Evolutionary conservation across 1,284 basidiomycete species (phyloP).

Genomic region (Ceratobasidium sp.): DNA sequence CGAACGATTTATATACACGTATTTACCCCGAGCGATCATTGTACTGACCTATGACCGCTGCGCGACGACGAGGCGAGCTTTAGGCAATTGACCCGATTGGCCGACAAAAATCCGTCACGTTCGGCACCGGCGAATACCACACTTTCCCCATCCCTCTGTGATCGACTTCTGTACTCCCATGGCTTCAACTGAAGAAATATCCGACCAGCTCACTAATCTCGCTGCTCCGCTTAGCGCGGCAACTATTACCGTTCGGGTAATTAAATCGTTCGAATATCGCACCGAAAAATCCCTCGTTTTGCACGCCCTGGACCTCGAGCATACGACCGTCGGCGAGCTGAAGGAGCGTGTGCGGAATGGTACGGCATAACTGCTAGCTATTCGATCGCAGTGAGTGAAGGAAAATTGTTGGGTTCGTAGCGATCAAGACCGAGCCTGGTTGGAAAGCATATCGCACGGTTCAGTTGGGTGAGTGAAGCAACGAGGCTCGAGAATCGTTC

Average conservation of each 20-base stretch:
- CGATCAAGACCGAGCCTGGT: constrained; percentile 68
- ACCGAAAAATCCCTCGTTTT: constrained; percentile 90
- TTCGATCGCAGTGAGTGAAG: constrained; percentile 36
- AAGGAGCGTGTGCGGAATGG: constrained; percentile 73
- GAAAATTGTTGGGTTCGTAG: constrained; percentile 20
- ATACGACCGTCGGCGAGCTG: constrained; percentile 75
- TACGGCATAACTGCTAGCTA: constrained; percentile 47
- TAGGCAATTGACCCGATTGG: constrained; percentile 37
- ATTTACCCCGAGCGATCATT: neutral
- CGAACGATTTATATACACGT: constrained; percentile 9
- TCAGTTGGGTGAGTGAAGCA: constrained; percentile 62
- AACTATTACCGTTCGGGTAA: constrained; percentile 87
- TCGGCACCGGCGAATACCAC: neutral
- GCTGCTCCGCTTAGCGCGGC: constrained; percentile 72
- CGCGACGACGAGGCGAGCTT: neutral
- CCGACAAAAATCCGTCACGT: constrained; percentile 33
- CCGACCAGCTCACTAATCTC: constrained; percentile 62
- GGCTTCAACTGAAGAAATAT: constrained; percentile 44
- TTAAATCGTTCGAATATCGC: constrained; percentile 94
- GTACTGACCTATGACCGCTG: neutral
- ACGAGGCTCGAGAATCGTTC: too few relatives aligned
- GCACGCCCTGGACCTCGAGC: constrained; percentile 79
- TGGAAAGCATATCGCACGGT: constrained; percentile 87
- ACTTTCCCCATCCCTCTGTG: neutral
- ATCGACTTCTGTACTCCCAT: constrained; percentile 43